Evolutionary conservation across 768 basidiomycete genomes (phyloP), one percentile per base, ranked within the genome.

Genomic region (Filobasidium floriforme): DNA sequence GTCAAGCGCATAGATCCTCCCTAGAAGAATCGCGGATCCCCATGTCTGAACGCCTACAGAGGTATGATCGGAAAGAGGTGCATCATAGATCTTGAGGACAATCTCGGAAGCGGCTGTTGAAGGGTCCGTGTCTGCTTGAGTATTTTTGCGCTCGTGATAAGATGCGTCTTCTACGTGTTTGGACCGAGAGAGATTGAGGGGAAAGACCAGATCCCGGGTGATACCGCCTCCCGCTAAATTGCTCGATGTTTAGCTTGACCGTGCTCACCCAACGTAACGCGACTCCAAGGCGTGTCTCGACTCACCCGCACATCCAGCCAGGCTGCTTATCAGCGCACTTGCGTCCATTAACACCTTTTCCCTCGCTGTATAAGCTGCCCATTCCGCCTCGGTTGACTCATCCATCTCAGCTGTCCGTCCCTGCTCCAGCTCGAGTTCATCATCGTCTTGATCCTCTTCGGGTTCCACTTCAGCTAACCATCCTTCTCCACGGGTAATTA

Each of bases 11-110:
- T 77, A 70, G 57, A 73, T 66, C 46, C 76, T 57, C 15, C 77
- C 76, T 1, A 78, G 67, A 5, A 78, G 66, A n/a, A 78, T 78
- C 11, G 74, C 73, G 26, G 69, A 71, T 0, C 77, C 77, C 77
- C 77, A 78, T 5, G 77, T 78, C 55, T 78, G 77, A 1, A 78
- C 77, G n/a, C 77, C 77, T 19, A 78, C 77, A 54, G 68, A 68
- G 10, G 76, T 67, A 62, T 78, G 77, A 66, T 78, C 76, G 4
- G 65, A 65, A 70, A 78, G 73, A 0, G 77, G 75, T n/a, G 76
- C 77, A 59, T 78, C 77, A 59, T 78, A 76, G 9, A 78, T 60
- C 28, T 64, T 68, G 37, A 76, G 52, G 19, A 75, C 65, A 9
- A 75, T 72, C 29, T 76, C 63, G 24, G 66, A 68, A 1, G 68